A percentile compares a stretch with the other conserved stretches of the same genome.
Conservation (phyloP, 441 rosid genomes). For the Corymbia calophylla region DNA sequence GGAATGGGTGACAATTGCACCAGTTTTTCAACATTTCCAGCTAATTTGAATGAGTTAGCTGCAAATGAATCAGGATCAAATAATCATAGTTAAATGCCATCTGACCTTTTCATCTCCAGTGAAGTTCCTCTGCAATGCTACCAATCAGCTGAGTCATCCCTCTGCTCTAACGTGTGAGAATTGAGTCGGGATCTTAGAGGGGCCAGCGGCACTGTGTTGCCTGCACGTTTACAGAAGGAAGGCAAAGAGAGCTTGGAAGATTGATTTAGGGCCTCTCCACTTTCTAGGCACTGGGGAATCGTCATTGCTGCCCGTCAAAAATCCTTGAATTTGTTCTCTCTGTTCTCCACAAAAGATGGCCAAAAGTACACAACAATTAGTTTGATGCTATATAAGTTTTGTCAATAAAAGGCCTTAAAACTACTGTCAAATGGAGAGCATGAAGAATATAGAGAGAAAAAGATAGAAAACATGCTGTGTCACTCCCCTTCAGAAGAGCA, state of each 20-base stretch:
- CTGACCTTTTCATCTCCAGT: not conserved
- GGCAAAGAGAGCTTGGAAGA: constrained; percentile 65
- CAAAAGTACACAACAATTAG: not conserved
- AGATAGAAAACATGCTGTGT: not conserved
- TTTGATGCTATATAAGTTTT: not conserved
- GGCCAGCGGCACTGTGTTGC: constrained; percentile 5
- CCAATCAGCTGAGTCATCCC: not conserved
- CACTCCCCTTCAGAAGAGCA: not conserved
- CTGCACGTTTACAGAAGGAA: constrained; percentile 49
- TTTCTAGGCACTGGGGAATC: constrained; percentile 20
- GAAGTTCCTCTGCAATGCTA: not conserved
- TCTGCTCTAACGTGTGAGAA: not conserved
- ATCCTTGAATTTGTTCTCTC: constrained; percentile 35
- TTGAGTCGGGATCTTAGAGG: not conserved
- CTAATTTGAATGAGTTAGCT: constrained; percentile 4
- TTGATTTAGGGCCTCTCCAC: constrained; percentile 44
- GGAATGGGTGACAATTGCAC: constrained; percentile 29
- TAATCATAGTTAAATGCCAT: constrained; percentile 2
- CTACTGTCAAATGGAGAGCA: not conserved
- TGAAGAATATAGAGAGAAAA: not conserved
- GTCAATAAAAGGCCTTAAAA: not conserved
- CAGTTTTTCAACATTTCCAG: constrained; percentile 22
- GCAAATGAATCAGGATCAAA: not conserved
- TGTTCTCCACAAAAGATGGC: constrained; percentile 34
- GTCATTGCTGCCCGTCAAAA: constrained; percentile 22